Evolutionary conservation across 371 early-diverging fungal genomes (phyloP), one percentile per base, ranked within the genome.

Genomic region (Rhizopus sp.): DNA sequence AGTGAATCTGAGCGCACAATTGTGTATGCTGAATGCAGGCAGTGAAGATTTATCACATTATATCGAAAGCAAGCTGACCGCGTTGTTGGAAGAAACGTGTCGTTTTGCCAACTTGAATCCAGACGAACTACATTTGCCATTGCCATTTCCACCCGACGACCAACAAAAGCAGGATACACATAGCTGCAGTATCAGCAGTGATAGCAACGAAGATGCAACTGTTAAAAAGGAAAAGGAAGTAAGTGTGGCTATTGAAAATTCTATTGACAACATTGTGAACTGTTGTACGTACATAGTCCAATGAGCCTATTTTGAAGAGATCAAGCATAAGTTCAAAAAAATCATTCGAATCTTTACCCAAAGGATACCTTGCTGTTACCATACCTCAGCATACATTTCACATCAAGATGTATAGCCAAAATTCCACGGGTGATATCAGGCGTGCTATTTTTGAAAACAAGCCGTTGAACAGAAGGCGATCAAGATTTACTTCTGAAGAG

Each of bases 21-120:
- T 77, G 23, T 74, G 75, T 53, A 70, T 67, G 60, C 64, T 70
- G 12, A 70, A 72, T 33, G 70, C 78, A 29, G 78, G 75, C 8
- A 74, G 73, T 49, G 75, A 77, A 48, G 74, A 77, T 37, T 16
- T 85, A 57, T 73, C 78, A 2, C 62, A 73, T 13, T 80, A 78
- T 38, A 81, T 80, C 2, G 75, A 79, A 38, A 64, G 64, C 15
- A 80, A 83, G 38, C 62, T 75, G 12, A 10, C 70, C 4, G 61
- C 70, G 4, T 57, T 82, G 15, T 64, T 77, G 15, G 53, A 67
- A 31, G 64, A 65, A 13, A 63, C 74, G n/a, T 74, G 73, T 44
- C 60, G 64, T 15, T 70, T 72, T 61, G 68, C 72, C 13, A 70
- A 70, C 38, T 56, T 64, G 3, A 52, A 5, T 17, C 46, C 29